Evolutionary conservation across 2,329 filamentous ascomycete genomes (phyloP), one percentile per base, ranked within the genome.

Genomic region (Macroventuria anomochaeta): DNA sequence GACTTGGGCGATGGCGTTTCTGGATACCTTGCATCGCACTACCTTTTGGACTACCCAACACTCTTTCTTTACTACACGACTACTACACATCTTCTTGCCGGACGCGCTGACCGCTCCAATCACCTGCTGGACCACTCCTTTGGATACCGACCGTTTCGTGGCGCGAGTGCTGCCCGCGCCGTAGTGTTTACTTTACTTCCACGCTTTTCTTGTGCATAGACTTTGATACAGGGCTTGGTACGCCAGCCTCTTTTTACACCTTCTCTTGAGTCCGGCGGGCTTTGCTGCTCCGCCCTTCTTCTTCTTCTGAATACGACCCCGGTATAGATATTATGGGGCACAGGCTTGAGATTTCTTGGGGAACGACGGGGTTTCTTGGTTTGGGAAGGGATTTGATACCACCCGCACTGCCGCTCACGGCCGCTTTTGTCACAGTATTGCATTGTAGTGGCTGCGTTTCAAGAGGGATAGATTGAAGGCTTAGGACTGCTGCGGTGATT

Each of bases 1-100:
- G 55, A 57, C 46, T 52, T 57, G 42, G 48, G 53, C 57, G 43
- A 54, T 37, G 57, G 57, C 57, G 57, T 59, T 59, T 52, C 21
- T 49, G 46, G 49, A 51, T 32, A 52, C 13, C 23, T 44, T 51
- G 39, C 51, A 54, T 51, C 25, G 15, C 37, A 41, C 46, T 55
- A 39, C 32, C 25, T 37, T 41, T 41, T 23, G 40, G 36, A 46
- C 31, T 42, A 25, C 41, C 41, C 52, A 55, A 44, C 51, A 49
- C 44, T 53, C 37, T 40, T 54, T 54, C 18, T 4, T 18, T 39
- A 36, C 15, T 31, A 21, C 31, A 40, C 29, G 13, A 41, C 32
- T 51, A 33, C 34, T 20, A 23, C 32, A 21, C 38, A 4, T 7
- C 18, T 18, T 26, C 11, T 21, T 32, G 33, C 36, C 37, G 53